These are phyloP conservation scores for Pyracantha coccinea DNA, from an alignment of 331 rosid species.

Conservation along the genomic window DNA sequence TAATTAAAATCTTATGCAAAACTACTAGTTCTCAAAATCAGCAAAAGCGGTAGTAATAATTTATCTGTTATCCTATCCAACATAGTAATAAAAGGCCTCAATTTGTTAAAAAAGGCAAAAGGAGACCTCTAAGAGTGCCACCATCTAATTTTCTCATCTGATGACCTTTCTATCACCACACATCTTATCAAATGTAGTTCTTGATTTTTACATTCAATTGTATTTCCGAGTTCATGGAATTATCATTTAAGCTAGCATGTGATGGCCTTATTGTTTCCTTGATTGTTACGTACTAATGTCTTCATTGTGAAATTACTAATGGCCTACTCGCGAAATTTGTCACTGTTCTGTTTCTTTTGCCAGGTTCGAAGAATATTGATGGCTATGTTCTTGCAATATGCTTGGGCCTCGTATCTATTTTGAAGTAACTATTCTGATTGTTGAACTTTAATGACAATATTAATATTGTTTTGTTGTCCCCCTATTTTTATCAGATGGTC, in stretches of 20 bases:
- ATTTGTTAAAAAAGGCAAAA: background rate
- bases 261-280: background rate
- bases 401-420: slow-evolving; percentile 71
- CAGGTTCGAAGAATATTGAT: slow-evolving; percentile 58
- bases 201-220: background rate
- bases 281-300: slow-evolving; percentile 3
- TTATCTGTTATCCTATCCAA: background rate
- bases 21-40: background rate
- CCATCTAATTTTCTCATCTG: background rate
- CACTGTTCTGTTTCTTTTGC: slow-evolving; percentile 5
- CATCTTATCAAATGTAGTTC: background rate
- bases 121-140: background rate
- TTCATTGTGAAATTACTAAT: slow-evolving; percentile 1
- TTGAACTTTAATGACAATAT: slow-evolving; percentile 6
- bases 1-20: background rate
- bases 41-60: background rate
- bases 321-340: background rate
- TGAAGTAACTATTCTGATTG: slow-evolving; percentile 53
- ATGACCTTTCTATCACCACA: background rate
- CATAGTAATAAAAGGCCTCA: background rate
- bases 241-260: background rate
- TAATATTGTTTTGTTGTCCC: background rate
- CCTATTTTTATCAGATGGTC: background rate
- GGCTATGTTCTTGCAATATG: slow-evolving; percentile 83
- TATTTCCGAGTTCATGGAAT: background rate